phyloP scores from a whole-genome alignment of 768 basidiomycete genomes.

The Lepiota brunneoincarnata region DNA sequence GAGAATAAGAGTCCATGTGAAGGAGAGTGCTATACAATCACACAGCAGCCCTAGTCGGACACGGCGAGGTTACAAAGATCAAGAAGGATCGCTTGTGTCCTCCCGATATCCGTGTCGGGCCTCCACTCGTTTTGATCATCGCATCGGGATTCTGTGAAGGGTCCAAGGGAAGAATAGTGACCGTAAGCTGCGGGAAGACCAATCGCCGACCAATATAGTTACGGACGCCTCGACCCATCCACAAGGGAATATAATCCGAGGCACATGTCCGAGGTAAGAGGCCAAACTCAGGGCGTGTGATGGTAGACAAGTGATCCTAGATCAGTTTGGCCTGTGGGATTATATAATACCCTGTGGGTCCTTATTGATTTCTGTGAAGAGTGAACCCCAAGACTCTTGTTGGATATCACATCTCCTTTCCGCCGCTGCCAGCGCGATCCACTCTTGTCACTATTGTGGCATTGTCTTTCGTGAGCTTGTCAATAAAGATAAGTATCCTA shows the following conservation, averaged over 20 bases:
- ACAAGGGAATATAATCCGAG: background rate
- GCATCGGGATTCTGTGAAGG: constrained; percentile 8
- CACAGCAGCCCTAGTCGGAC: background rate
- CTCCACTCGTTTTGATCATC: constrained; percentile 2
- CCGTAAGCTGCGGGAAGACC: background rate
- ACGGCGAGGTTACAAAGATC: background rate
- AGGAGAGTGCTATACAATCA: background rate
- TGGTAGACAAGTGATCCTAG: background rate
- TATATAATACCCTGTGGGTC: constrained; percentile 8
- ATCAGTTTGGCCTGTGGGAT: background rate
- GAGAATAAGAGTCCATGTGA: constrained; percentile 5
- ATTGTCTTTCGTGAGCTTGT: too few relatives aligned
- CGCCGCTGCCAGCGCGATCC: background rate
- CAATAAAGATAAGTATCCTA: too few relatives aligned
- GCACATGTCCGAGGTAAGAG: background rate
- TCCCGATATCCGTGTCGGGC: constrained; percentile 7
- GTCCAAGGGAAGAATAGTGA: background rate
- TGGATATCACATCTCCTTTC: background rate
- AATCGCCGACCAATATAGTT: background rate
- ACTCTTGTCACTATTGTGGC: background rate
- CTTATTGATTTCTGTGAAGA: constrained; percentile 9
- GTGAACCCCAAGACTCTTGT: background rate
- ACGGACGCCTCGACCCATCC: too few relatives aligned
- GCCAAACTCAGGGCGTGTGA: background rate
- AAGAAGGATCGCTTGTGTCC: background rate